Evolutionary conservation across 805 yeast species (phyloP).

Genomic region (Kodamaea leandrae): DNA sequence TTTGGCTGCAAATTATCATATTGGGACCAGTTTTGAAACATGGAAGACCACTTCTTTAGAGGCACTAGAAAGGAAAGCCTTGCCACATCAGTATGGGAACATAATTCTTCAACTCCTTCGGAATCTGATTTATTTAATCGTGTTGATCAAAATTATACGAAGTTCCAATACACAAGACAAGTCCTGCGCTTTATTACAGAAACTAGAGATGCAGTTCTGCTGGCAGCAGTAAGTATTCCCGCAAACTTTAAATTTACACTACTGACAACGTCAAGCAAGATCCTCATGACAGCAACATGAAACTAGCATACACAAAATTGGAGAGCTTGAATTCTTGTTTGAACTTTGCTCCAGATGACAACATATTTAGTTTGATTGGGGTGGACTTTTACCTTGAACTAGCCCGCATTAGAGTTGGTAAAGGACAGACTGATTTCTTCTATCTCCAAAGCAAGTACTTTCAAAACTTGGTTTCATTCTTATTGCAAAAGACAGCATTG

Average conservation of each 20-base stretch:
- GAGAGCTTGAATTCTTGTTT: slow-evolving; percentile 1
- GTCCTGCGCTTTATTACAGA: neutral
- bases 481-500: neutral
- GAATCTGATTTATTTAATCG: no score
- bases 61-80: no score
- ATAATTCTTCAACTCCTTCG: no score
- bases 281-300: neutral
- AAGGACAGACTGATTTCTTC: no score
- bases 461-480: slow-evolving; percentile 5
- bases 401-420: no score
- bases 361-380: neutral
- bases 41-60: no score
- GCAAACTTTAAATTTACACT: no score
- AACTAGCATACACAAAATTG: neutral
- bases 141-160: no score
- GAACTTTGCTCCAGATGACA: slow-evolving; percentile 2
- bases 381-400: slow-evolving; percentile 5
- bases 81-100: no score
- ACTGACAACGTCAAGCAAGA: neutral
- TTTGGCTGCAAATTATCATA: slow-evolving; percentile 10
- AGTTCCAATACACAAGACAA: neutral
- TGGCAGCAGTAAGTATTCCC: slow-evolving; percentile 2
- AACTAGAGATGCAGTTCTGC: neutral
- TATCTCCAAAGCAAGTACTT: slow-evolving; percentile 5
- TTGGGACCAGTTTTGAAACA: neutral